Percentiles rank a stretch among this genome's conserved stretches.
Evolutionary conservation across 805 yeast genomes (phyloP).

Genomic region (Nakazawaea wickerhamii): DNA sequence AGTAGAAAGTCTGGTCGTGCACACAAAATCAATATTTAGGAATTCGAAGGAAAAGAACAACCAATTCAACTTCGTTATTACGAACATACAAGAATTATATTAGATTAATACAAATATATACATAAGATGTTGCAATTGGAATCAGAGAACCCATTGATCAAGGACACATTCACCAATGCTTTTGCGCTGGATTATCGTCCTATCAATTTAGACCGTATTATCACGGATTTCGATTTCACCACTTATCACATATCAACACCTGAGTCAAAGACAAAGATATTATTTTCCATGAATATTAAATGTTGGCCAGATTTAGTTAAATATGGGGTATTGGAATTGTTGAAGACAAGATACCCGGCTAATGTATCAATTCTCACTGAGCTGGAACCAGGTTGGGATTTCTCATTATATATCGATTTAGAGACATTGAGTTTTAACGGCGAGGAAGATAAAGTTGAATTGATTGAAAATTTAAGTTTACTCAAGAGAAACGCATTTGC

Average conservation of each 20-base stretch:
- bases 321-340: slow-evolving; percentile 57
- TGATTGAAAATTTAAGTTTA: slow-evolving; percentile 63
- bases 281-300: slow-evolving; percentile 67
- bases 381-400: slow-evolving; percentile 76
- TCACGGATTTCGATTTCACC: slow-evolving; percentile 94
- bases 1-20: no score
- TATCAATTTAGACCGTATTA: slow-evolving; percentile 69
- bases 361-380: slow-evolving; percentile 32
- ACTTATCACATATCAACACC: slow-evolving; percentile 92
- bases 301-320: slow-evolving; percentile 69
- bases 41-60: neutral
- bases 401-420: slow-evolving; percentile 66
- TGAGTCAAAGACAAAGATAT: slow-evolving; percentile 57
- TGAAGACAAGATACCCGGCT: slow-evolving; percentile 46
- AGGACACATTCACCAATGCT: slow-evolving; percentile 74
- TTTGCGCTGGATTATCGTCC: slow-evolving; percentile 43
- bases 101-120: no score
- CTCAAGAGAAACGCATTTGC: slow-evolving; percentile 86
- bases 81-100: no score
- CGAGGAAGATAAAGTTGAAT: slow-evolving; percentile 41
- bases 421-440: slow-evolving; percentile 29
- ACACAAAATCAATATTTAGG: neutral
- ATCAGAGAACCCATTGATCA: slow-evolving; percentile 75
- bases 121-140: slow-evolving; percentile 73
- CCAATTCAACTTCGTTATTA: neutral